A percentile compares a stretch with the other conserved stretches of the same genome.
phyloP scores from a whole-genome alignment of 1,284 basidiomycete species.

The Rhodotorula sp. region DNA sequence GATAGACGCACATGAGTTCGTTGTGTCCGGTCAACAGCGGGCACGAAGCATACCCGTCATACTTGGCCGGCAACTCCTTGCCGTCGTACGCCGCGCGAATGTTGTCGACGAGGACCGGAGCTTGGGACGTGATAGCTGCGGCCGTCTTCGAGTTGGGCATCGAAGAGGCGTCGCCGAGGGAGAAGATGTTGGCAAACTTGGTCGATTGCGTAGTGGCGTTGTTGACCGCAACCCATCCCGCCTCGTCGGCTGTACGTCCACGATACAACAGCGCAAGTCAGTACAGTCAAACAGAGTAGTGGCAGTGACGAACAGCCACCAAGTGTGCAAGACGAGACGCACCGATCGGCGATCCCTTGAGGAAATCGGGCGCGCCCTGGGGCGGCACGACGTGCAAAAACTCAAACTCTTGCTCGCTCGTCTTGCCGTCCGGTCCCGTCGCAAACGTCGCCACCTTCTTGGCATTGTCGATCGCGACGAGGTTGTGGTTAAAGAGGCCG shows the following conservation, averaged over 20 bases:
- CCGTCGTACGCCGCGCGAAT: constrained; percentile 69
- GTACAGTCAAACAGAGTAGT: too few relatives aligned
- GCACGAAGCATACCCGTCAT: constrained; percentile 48
- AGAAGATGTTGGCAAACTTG: constrained; percentile 79
- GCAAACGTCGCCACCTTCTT: constrained; percentile 82
- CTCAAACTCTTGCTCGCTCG: constrained; percentile 53
- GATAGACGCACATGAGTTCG: constrained; percentile 60
- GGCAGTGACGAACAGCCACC: too few relatives aligned
- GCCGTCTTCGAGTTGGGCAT: constrained; percentile 94
- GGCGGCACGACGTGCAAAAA: constrained; percentile 85
- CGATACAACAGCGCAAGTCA: constrained; percentile 47
- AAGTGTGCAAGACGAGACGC: constrained; percentile 5
- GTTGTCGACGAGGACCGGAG: constrained; percentile 90
- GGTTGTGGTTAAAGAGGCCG: constrained; percentile 78
- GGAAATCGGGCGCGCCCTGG: constrained; percentile 79
- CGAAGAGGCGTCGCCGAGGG: constrained; percentile 84
- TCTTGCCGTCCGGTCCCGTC: constrained; percentile 59
- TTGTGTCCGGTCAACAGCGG: constrained; percentile 73
- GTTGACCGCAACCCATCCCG: constrained; percentile 86
- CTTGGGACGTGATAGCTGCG: constrained; percentile 86
- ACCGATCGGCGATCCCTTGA: constrained; percentile 60
- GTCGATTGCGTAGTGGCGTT: constrained; percentile 75
- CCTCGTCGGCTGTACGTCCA: constrained; percentile 67
- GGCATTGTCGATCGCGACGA: constrained; percentile 67
- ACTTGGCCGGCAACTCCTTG: constrained; percentile 58